These are phyloP conservation scores for Oxyria digyna DNA, from an alignment of 148 eudicot genomes.

Conservation along the genomic window DNA sequence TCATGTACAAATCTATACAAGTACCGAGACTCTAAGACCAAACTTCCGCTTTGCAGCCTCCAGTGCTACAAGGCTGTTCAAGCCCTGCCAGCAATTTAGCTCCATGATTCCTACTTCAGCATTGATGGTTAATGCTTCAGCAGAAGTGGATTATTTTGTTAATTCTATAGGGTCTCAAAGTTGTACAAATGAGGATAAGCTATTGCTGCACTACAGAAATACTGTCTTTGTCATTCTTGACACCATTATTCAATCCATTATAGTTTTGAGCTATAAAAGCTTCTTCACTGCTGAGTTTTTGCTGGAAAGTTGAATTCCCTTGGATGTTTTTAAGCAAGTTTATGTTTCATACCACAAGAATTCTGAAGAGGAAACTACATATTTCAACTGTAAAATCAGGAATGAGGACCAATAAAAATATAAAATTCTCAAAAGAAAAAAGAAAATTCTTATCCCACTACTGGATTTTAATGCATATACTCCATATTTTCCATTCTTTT, in stretches of 20 bases:
- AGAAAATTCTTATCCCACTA: not conserved
- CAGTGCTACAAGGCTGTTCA: constrained; percentile 58
- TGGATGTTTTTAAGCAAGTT: not conserved
- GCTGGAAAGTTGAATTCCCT: too few species aligned
- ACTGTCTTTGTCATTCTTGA: not conserved
- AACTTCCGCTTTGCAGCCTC: constrained; percentile 59
- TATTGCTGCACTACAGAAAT: not conserved
- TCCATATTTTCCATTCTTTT: not conserved
- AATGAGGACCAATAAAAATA: not conserved
- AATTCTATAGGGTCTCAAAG: not conserved
- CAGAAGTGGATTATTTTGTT: not conserved
- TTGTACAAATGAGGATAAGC: constrained; percentile 4
- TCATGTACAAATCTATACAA: constrained; percentile 54
- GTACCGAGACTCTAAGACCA: constrained; percentile 60
- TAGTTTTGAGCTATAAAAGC: not conserved
- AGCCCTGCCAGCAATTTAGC: constrained; percentile 6
- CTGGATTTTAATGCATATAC: not conserved
- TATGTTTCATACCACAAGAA: not conserved
- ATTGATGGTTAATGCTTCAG: not conserved
- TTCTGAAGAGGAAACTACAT: not conserved
- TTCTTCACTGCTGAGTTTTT: not conserved
- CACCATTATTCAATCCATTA: constrained; percentile 1
- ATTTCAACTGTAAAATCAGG: not conserved
- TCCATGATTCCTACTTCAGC: not conserved
- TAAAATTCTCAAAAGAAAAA: not conserved